Evolutionary conservation across 805 yeast genomes (phyloP).

Genomic region (Saturnispora saitoi): DNA sequence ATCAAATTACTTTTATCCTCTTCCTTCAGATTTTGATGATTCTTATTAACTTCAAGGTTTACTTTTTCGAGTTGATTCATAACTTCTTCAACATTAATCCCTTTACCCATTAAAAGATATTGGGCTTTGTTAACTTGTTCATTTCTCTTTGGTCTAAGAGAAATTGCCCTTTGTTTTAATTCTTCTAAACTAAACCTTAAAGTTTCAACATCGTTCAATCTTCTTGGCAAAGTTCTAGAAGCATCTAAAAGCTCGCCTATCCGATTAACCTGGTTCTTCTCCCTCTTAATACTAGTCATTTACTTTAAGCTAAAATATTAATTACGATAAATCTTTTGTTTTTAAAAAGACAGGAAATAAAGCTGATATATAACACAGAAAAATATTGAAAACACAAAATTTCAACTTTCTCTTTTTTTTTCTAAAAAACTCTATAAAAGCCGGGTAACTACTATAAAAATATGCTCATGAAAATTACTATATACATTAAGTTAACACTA

Average conservation of each 20-base stretch:
- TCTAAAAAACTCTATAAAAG: neutral
- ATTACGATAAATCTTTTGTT: neutral
- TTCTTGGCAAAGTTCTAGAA: constrained; percentile 62
- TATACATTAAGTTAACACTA: constrained; percentile 14
- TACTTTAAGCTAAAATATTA: neutral
- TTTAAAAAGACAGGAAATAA: no score
- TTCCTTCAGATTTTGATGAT: neutral
- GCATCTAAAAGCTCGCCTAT: constrained; percentile 72
- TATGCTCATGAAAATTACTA: neutral
- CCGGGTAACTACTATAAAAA: constrained; percentile 9
- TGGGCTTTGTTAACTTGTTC: constrained; percentile 63
- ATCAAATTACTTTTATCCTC: neutral
- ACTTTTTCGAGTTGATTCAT: constrained; percentile 43
- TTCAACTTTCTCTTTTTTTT: neutral
- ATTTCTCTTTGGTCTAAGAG: constrained; percentile 35
- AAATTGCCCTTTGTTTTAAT: constrained; percentile 58
- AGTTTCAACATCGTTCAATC: constrained; percentile 62
- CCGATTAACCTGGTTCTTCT: constrained; percentile 3
- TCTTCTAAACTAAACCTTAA: constrained; percentile 76
- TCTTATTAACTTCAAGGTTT: neutral
- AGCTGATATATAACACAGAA: neutral
- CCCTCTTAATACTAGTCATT: constrained; percentile 1
- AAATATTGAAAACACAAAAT: no score
- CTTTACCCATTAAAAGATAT: constrained; percentile 82
- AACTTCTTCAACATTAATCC: constrained; percentile 77